Percentiles rank a stretch among this genome's conserved stretches.
Evolutionary conservation across 1,284 basidiomycete species (phyloP).

Genomic region (Trichosporon ovoides): DNA sequence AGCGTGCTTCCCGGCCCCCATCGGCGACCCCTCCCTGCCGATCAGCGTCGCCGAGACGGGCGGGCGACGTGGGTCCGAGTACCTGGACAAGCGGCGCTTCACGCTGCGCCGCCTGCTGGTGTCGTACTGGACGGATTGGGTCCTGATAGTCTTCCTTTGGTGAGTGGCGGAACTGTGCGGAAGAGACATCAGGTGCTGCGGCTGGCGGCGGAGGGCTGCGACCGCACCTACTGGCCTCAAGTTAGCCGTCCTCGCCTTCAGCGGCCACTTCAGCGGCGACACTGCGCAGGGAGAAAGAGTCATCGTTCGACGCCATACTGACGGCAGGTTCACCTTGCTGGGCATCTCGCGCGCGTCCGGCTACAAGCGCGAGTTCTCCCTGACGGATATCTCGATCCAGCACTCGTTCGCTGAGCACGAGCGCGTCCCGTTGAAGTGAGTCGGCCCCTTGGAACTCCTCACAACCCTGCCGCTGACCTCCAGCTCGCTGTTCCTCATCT

Average conservation of each 20-base stretch:
- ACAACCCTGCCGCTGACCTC: conserved; percentile 35
- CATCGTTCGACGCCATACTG: not conserved
- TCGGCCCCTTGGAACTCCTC: not conserved
- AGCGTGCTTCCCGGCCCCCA: conserved; percentile 8
- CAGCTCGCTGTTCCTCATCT: conserved; percentile 62
- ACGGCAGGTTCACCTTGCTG: conserved; percentile 59
- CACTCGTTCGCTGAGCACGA: conserved; percentile 73
- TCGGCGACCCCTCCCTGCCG: not conserved
- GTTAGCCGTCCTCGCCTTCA: not conserved
- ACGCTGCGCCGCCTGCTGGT: conserved; percentile 18
- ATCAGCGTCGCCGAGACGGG: conserved; percentile 12
- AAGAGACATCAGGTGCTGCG: not conserved
- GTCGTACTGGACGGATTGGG: conserved; percentile 53
- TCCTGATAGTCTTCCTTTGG: conserved; percentile 64
- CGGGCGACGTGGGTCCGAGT: conserved; percentile 19
- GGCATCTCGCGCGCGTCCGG: conserved; percentile 68
- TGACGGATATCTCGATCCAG: conserved; percentile 65
- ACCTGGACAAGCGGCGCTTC: conserved; percentile 10
- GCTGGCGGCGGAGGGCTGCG: no score
- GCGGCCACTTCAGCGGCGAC: not conserved
- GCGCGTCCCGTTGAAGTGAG: conserved; percentile 65
- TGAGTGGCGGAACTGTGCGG: conserved; percentile 51
- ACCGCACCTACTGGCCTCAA: no score
- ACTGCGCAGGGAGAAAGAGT: not conserved
- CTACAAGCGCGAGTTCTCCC: conserved; percentile 75